Evolutionary conservation across 164 flowering plant genomes (phyloP).

Genomic region (Taxillus chinensis): DNA sequence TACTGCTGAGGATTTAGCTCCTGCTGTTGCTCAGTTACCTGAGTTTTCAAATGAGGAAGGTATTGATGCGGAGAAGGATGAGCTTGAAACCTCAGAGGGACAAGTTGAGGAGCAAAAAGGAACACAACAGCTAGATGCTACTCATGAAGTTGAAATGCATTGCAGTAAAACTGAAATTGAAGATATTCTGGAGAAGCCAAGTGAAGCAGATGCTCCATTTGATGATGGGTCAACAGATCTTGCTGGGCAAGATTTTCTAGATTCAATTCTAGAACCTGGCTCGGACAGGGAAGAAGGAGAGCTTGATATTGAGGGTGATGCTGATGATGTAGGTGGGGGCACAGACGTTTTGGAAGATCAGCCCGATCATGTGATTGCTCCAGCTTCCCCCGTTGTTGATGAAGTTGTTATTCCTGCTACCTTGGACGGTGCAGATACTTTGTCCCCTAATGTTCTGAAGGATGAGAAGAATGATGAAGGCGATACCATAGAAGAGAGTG

Average conservation of each 20-base stretch:
- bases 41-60: slow-evolving; percentile 33
- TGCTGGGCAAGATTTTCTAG: slow-evolving; percentile 30
- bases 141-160: slow-evolving; percentile 23
- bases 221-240: slow-evolving; percentile 31
- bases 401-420: slow-evolving; percentile 13
- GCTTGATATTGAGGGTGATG: slow-evolving; percentile 35
- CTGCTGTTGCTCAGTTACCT: slow-evolving; percentile 21
- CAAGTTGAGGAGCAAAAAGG: slow-evolving; percentile 29
- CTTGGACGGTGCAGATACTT: slow-evolving; percentile 24
- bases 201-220: slow-evolving; percentile 19
- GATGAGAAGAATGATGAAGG: slow-evolving; percentile 40
- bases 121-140: slow-evolving; percentile 15
- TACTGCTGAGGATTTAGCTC: slow-evolving; percentile 33
- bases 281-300: slow-evolving; percentile 85
- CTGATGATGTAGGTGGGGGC: slow-evolving; percentile 17
- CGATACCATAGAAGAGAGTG: slow-evolving; percentile 28
- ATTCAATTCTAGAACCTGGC: slow-evolving; percentile 24
- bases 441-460: slow-evolving; percentile 17
- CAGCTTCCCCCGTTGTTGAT: slow-evolving; percentile 31
- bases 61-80: slow-evolving; percentile 39
- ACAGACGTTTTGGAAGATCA: slow-evolving; percentile 32
- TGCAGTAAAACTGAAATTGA: slow-evolving; percentile 20
- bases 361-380: slow-evolving; percentile 20
- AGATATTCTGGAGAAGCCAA: slow-evolving; percentile 25
- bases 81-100: slow-evolving; percentile 18